Evolutionary conservation across 1,284 basidiomycete species (phyloP).

Genomic region (Puccinia brachypodii): DNA sequence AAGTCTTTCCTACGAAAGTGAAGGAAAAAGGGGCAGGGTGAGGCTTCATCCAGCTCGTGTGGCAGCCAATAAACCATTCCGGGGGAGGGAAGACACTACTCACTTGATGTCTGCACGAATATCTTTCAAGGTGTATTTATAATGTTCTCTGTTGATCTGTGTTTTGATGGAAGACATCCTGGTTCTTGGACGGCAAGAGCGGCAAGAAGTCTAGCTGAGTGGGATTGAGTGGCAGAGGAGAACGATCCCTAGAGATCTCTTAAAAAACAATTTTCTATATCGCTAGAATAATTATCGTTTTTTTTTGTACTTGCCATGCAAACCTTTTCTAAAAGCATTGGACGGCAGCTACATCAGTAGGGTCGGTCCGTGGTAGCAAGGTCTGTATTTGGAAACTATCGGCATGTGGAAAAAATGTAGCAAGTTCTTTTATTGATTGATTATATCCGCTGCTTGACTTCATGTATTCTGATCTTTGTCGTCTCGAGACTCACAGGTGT

Average conservation of each 20-base stretch:
- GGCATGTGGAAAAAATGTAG: not conserved
- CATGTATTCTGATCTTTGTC: not conserved
- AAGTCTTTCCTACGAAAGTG: constrained; percentile 33
- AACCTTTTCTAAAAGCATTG: constrained; percentile 2
- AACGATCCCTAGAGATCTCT: too few relatives aligned
- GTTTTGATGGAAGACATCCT: constrained; percentile 35
- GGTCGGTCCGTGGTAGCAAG: too few relatives aligned
- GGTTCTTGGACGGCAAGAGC: not conserved
- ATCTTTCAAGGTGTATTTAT: constrained; percentile 2
- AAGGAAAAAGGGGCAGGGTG: not conserved
- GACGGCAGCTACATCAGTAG: too few relatives aligned
- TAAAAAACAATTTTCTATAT: too few relatives aligned
- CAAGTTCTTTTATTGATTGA: not conserved
- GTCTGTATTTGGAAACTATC: constrained; percentile 18
- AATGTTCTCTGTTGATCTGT: constrained; percentile 25
- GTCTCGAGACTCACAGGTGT: not conserved
- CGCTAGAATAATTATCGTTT: not conserved
- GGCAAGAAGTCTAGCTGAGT: not conserved
- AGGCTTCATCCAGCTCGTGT: not conserved
- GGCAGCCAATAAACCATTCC: not conserved
- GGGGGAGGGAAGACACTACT: not conserved
- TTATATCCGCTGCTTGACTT: not conserved
- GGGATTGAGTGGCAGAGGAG: not conserved
- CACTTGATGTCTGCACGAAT: constrained; percentile 24
- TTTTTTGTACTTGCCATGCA: not conserved